Base-by-base conservation (phyloP, 2,329 filamentous ascomycete species). In the Didymella arachidicola region DNA sequence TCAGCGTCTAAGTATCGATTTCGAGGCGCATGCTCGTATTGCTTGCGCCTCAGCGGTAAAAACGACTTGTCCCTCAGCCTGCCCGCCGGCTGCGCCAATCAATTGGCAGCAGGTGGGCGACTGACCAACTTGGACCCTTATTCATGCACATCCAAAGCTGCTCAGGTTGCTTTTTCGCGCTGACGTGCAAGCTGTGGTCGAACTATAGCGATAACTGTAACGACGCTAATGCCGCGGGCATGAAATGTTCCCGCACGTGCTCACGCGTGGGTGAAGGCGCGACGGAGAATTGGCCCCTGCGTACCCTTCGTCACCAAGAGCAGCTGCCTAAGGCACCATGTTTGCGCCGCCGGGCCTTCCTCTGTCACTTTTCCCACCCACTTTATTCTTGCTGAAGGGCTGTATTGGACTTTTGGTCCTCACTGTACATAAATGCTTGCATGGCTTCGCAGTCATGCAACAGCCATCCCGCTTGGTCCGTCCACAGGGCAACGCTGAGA, bases 271-370 rank as follows among this genome's bases (percentile, higher is more conserved):
- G 8, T 25, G 36, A 11, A 38, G 36, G 36, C 56, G 49, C 56
- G 56, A 30, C 34, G 38, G 18, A 25, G n/a, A 50, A 12, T 29
- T 34, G 56, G 56, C 45, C 56, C 56, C 49, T 52, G 55, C 55
- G 36, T 29, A 29, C 18, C 39, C 44, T 46, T 39, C 39, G 39
- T 51, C 41, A 46, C 47, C 25, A 36, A 29, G 50, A 63, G 58
- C 61, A 60, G 64, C 48, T 53, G 56, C 67, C 67, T 69, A 51
- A 71, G 69, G 70, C 65, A 70, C 46, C 50, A 34, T 61, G 53
- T 57, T 62, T 63, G 61, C 64, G 52, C 61, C 61, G 63, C 61
- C 34, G 22, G 34, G 11, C 39, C 43, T 46, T 30, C 18, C 42
- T 48, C 51, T 42, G 19, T 19, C 27, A 54, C 39, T 36, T 49